Evolutionary conservation across 2,329 filamentous ascomycete species (phyloP), one percentile per base, ranked within the genome.

Genomic region (Cladosporium sp.): DNA sequence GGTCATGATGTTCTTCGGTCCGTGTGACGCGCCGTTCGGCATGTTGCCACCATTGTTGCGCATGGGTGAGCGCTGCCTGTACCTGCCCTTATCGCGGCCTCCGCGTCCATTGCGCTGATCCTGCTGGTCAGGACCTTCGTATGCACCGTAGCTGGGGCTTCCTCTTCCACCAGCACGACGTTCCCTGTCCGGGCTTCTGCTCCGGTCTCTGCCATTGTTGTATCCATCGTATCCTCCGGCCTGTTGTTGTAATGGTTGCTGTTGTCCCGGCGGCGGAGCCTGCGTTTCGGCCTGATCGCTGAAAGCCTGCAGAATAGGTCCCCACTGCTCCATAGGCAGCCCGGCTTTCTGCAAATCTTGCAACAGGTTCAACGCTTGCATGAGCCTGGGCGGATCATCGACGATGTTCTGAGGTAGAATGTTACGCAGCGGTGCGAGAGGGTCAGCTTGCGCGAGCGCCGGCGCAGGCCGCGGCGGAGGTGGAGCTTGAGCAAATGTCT

Each of bases 61-160:
- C 53, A 82, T 81, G 52, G 82, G 77, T 43, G 91, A 95, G 65
- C 93, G 88, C 68, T 96, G 90, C 59, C 92, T 87, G 72, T 95
- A 96, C 37, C 90, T 75, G 59, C 72, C 78, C 56, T 62, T 60
- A 19, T 62, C 59, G 34, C 57, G 53, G 19, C 44, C 54, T 34
- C 53, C 57, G 19, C 54, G 49, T 28, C 45, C 53, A 5, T 61
- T 58, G 8, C 57, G 43, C 38, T 48, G 44, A 33, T 48, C 58
- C n/a, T 59, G 50, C 40, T 58, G 57, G 18, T 58, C 57, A 9
- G 58, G 58, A 3, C 64, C 84, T 55, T 86, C 84, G 71, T 88
- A 92, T 50, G 85, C 82, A 55, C 82, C 85, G 70, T 85, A 86
- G 6, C 84, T 82, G 50, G 85, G 85, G 61, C 87, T 89, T 63